Evolutionary conservation across 805 yeast species (phyloP).

Genomic region (Yarrowia sp.): DNA sequence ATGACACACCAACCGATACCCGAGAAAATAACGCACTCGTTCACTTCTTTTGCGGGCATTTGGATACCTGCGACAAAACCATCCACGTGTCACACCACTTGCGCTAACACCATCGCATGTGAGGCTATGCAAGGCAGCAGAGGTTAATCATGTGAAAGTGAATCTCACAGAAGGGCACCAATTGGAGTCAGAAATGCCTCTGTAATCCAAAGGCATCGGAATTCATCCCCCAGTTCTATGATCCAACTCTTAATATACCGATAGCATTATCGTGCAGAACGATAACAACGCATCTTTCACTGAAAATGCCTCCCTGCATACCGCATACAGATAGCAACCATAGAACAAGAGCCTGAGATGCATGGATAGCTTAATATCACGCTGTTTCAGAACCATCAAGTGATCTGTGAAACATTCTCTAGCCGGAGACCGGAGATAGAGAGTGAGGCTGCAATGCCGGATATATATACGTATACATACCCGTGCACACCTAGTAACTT

Average conservation of each 20-base stretch:
- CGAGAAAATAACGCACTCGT: neutral
- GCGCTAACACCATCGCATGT: neutral
- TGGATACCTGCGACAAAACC: neutral
- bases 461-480: neutral
- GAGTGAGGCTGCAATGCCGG: neutral
- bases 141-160: neutral
- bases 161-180: neutral
- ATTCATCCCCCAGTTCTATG: too few relatives aligned
- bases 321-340: constrained; percentile 9
- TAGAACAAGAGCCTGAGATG: neutral
- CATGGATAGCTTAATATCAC: neutral
- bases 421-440: neutral
- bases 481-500: neutral
- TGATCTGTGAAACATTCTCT: neutral
- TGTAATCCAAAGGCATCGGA: neutral
- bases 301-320: neutral
- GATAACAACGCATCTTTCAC: constrained; percentile 1
- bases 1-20: neutral
- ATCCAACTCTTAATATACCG: neutral
- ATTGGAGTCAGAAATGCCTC: neutral
- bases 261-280: neutral
- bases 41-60: neutral
- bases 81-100: neutral
- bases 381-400: constrained; percentile 9
- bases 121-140: constrained; percentile 12